A percentile compares a stretch with the other conserved stretches of the same genome.
These are phyloP conservation scores for Setaria italica DNA, from an alignment of 202 grass and related monocot genomes.

Conservation along the genomic window DNA sequence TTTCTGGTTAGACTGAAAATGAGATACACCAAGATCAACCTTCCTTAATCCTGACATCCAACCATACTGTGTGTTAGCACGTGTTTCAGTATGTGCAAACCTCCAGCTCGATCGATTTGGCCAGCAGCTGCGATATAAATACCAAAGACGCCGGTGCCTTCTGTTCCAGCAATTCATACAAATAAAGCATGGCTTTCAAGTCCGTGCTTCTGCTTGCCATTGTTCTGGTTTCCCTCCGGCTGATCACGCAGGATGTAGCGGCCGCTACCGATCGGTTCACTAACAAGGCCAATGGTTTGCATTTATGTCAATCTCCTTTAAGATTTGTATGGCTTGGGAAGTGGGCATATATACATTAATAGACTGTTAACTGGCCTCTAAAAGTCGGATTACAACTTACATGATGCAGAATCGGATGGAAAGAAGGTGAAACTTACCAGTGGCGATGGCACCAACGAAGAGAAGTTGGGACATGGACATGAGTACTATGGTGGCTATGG, in stretches of 20 bases:
- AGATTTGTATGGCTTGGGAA: background rate
- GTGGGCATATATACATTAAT: background rate
- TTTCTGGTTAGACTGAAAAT: background rate
- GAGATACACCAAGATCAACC: background rate
- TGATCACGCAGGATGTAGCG: constrained; percentile 1
- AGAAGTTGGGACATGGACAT: background rate
- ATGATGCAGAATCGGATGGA: background rate
- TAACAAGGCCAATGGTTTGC: constrained; percentile 19
- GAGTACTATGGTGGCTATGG: background rate
- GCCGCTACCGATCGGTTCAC: constrained; percentile 7
- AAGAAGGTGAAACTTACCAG: background rate
- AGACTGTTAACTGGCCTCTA: background rate
- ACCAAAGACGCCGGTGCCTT: background rate
- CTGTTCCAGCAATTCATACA: background rate
- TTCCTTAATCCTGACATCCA: constrained; percentile 13
- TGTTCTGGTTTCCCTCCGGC: constrained; percentile 16
- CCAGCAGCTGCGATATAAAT: background rate
- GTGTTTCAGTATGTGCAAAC: no score
- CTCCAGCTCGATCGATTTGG: background rate
- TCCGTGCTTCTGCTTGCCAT: constrained; percentile 19
- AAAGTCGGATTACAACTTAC: background rate
- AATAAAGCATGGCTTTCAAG: constrained; percentile 17
- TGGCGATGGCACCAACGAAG: background rate
- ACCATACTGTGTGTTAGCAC: background rate
- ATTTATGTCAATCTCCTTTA: background rate